Percentiles rank a stretch among this genome's conserved stretches.
Evolutionary conservation across 163 green algal genomes (phyloP).

Genomic region (Coccomyxa subellipsoidea): DNA sequence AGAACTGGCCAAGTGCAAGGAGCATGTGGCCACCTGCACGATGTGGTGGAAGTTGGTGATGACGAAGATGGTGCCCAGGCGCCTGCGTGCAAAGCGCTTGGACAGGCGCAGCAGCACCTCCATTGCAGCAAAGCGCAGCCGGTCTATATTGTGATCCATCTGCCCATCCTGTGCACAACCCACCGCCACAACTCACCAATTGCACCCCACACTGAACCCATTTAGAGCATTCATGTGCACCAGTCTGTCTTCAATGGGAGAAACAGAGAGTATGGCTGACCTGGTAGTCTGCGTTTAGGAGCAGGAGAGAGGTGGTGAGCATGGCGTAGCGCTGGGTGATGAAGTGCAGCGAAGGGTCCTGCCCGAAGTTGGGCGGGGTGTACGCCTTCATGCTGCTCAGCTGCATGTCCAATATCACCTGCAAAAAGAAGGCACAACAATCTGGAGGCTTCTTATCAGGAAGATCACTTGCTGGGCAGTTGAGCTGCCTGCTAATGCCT

Average conservation of each 20-base stretch:
- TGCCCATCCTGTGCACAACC: conserved; percentile 42
- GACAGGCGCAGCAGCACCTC: conserved; percentile 49
- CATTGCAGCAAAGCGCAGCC: conserved; percentile 54
- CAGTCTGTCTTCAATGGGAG: not conserved
- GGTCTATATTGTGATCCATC: conserved; percentile 53
- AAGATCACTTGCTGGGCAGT: not conserved
- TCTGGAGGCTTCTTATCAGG: too few relatives aligned
- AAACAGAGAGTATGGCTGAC: conserved; percentile 15
- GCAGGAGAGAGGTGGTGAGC: conserved; percentile 75
- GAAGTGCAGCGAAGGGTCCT: conserved; percentile 39
- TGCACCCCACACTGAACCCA: too few relatives aligned
- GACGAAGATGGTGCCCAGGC: conserved; percentile 80
- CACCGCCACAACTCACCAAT: too few relatives aligned
- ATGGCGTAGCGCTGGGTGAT: conserved; percentile 78
- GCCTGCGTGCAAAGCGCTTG: conserved; percentile 25
- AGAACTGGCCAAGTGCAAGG: too few relatives aligned
- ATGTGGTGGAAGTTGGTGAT: conserved; percentile 83
- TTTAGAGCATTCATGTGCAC: too few relatives aligned
- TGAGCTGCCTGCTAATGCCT: too few relatives aligned
- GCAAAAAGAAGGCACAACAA: too few relatives aligned
- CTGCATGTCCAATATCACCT: conserved; percentile 67
- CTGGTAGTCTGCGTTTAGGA: conserved; percentile 75
- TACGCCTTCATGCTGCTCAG: conserved; percentile 57
- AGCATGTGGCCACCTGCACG: conserved; percentile 22
- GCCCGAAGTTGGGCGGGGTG: conserved; percentile 42